Evolutionary conservation across 2,329 filamentous ascomycete species (phyloP), one percentile per base, ranked within the genome.

Genomic region (Coleophoma crateriformis): DNA sequence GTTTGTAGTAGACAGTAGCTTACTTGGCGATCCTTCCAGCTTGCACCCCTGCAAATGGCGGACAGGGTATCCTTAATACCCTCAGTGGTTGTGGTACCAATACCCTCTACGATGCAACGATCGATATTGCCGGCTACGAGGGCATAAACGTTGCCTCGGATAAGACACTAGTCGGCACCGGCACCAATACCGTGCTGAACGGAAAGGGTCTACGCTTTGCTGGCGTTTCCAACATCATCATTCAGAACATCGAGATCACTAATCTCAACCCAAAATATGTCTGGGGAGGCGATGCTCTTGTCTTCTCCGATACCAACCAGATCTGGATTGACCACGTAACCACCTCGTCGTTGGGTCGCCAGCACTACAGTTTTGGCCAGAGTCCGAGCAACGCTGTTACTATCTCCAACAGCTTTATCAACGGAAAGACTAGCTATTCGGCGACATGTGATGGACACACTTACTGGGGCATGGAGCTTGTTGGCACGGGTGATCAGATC

Each of bases 381-480:
- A 54, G 54, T 27, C 53, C 61, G 5, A 65, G 63, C 27, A 63
- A 66, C 15, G 66, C 65, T 45, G 65, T 74, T 1, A 74, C 73
- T 1, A 64, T 76, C 45, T 72, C 71, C 10, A 75, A 76, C 66
- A 71, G 64, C 56, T 69, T 71, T 35, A 68, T 76, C 51, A 66
- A 76, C 47, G 73, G 73, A 6, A 51, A 54, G 2, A 73, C 72
- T 0, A 61, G 56, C 20, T 72, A 67, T 57, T 74, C 71, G 1
- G 65, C 71, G 10, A 64, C 64, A 22, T 76, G 73, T 54, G 69
- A 76, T 49, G 63, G 61, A 20, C 64, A 76, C 41, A 71, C 74
- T 56, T 76, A 76, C 64, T 76, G 72, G 73, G 64, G 62, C 4
- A 62, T 72, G 47, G 67, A 72, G 47, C 65, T 74, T 53, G 60